Evolutionary conservation across 106 monocot species (phyloP), one percentile per base, ranked within the genome.

Genomic region (Allium sativum): DNA sequence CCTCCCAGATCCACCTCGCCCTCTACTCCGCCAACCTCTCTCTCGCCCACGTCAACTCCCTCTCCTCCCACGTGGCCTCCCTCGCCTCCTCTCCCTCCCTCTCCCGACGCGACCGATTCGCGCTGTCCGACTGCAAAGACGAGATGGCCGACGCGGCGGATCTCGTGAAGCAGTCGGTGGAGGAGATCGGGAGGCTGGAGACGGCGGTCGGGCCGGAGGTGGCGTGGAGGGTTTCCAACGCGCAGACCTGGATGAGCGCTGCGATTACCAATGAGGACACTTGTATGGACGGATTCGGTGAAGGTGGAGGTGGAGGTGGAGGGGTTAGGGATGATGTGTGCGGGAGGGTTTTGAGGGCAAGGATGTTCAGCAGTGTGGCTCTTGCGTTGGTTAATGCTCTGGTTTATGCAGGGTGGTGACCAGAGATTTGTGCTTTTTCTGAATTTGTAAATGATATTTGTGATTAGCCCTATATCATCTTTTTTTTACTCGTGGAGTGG

Each of bases 201-300:
- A 19, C 48, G 10, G 68, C 53, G 4, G 43, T 13, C 11, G 64
- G 46, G 31, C 44, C 63, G 59, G 68, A 76, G 67, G 58, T 84
- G 20, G 81, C 71, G 44, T 83, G 75, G 91, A 58, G 68, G 48
- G 80, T 86, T 19, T 68, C 74, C 48, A 92, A 92, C 61, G 92
- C 81, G 40, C 78, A 87, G 87, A 92, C 92, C 56, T 92, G 92
- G 92, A 69, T 92, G 73, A 92, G 87, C 81, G 92, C 83, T 2
- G 92, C 78, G 31, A 68, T 92, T 31, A 84, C 92, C 21, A 65
- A 84, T 58, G 92, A 92, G 81, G 87, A 78, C 31, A 92, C 92
- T 1, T 92, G 92, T 65, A 18, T 41, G 11, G 84, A 93, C 44
- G 92, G 87, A 19, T 72, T 90, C 67, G 55, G 18, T 17, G 65